Conservation (phyloP, 176 grass and related monocot species). For the Aegilops bicornis region DNA sequence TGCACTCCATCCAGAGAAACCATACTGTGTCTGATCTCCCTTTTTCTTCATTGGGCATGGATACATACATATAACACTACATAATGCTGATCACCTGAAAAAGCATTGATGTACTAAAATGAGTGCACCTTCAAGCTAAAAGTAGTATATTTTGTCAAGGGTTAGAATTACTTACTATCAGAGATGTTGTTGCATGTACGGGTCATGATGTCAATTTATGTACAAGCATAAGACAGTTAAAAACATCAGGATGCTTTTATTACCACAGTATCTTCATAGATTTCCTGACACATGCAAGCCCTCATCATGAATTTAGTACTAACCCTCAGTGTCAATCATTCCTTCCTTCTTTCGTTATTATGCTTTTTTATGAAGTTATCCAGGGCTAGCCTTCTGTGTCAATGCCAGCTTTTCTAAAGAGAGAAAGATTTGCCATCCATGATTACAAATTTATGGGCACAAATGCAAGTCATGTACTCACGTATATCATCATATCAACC, state of each 20-base stretch:
- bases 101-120: background rate
- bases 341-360: background rate
- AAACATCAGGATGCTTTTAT: conserved; percentile 4
- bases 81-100: conserved; percentile 1
- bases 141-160: background rate
- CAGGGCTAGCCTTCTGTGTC: background rate
- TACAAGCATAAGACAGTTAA: background rate
- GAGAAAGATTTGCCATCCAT: background rate
- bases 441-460: background rate
- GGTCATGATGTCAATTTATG: background rate
- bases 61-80: background rate
- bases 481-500: background rate
- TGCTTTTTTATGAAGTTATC: conserved; percentile 1
- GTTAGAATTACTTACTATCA: background rate
- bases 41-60: background rate
- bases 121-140: background rate
- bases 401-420: background rate
- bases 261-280: background rate
- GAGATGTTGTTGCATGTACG: background rate
- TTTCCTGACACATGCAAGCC: background rate
- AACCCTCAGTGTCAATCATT: background rate
- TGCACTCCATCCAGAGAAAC: conserved; percentile 28
- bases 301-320: background rate
- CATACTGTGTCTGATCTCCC: background rate
- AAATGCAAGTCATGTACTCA: conserved; percentile 4